Conservation (phyloP, 1,284 basidiomycete species). For the Meira miltonrushii region DNA sequence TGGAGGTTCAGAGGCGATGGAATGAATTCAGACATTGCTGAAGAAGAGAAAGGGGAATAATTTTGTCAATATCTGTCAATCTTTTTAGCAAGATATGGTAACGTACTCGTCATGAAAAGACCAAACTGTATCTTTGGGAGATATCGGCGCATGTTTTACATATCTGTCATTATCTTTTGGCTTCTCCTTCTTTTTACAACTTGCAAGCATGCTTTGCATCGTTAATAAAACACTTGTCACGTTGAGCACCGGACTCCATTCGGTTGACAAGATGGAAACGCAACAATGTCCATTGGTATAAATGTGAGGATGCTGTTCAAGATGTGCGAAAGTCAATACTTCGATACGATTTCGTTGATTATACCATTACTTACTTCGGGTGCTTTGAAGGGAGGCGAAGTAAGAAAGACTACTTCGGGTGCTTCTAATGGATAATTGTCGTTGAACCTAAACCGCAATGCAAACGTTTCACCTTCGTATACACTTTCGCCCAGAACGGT, state of each 20-base stretch:
- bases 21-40: background rate
- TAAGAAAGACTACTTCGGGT: slow-evolving; percentile 48
- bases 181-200: slow-evolving; percentile 39
- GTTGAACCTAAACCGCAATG: slow-evolving; percentile 44
- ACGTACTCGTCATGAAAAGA: slow-evolving; percentile 9
- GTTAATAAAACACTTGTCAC: slow-evolving; percentile 43
- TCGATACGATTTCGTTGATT: background rate
- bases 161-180: slow-evolving; percentile 48
- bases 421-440: slow-evolving; percentile 47
- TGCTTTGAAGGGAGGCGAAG: slow-evolving; percentile 36
- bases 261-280: slow-evolving; percentile 39
- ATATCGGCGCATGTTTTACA: slow-evolving; percentile 35
- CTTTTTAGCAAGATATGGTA: too few species aligned
- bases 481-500: slow-evolving; percentile 35
- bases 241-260: slow-evolving; percentile 49
- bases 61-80: background rate
- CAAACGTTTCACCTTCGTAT: slow-evolving; percentile 39
- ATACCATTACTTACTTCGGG: slow-evolving; percentile 27
- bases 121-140: slow-evolving; percentile 6
- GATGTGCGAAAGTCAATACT: background rate
- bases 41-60: background rate
- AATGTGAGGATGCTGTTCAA: slow-evolving; percentile 27
- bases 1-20: background rate
- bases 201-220: slow-evolving; percentile 50
- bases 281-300: slow-evolving; percentile 51